These are phyloP conservation scores for Haplosporangium sp. DNA, from an alignment of 371 early-diverging fungal species.

Conservation along the genomic window DNA sequence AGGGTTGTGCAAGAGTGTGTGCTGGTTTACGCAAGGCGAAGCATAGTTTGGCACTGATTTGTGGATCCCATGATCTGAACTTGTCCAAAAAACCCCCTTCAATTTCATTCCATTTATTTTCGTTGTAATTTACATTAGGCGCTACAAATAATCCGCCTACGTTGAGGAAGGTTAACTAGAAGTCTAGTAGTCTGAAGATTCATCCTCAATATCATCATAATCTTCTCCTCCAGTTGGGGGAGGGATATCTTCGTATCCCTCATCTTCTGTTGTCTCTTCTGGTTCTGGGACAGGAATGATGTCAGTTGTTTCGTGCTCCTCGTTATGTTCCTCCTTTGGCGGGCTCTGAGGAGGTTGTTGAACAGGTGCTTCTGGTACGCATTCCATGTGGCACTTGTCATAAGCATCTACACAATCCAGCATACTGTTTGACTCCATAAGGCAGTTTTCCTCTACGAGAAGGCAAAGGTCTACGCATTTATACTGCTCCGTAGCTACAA, in stretches of 20 bases:
- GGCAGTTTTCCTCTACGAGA: neutral
- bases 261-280: neutral
- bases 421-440: neutral
- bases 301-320: neutral
- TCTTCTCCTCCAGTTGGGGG: slow-evolving; percentile 28
- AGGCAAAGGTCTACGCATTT: neutral
- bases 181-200: slow-evolving; percentile 25
- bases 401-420: neutral
- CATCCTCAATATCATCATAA: slow-evolving; percentile 21
- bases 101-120: no score
- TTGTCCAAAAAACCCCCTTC: no score
- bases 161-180: no score
- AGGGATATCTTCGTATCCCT: slow-evolving; percentile 6
- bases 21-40: no score
- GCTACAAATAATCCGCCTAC: no score
- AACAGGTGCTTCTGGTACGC: neutral
- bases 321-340: neutral
- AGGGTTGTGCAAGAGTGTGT: no score
- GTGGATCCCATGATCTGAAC: no score
- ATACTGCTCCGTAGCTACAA: neutral
- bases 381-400: neutral
- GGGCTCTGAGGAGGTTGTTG: neutral
- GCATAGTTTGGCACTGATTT: no score
- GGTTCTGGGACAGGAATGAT: neutral
- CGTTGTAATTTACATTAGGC: no score